Base-by-base conservation (phyloP, 352 stramenopile genomes). In the Globisporangium paddicum region DNA sequence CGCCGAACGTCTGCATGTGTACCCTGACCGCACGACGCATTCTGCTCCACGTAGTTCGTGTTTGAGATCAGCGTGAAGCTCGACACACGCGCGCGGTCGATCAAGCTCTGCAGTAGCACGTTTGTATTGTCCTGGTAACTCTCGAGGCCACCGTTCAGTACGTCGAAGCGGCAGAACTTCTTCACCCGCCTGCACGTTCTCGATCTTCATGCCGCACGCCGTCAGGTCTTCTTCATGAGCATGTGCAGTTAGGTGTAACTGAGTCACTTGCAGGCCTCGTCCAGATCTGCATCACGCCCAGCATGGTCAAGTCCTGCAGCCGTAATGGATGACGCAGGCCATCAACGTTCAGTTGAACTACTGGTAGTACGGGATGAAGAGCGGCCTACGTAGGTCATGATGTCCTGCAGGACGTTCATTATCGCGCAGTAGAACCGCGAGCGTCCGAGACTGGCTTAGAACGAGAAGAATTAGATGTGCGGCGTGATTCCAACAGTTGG, bases 241-340 rank as follows among this genome's bases (percentile, higher is more conserved):
- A 99, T 95, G 68, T 98, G 98, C n/a, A 99, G 64, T 72, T 99
- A 99, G 9, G 98, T 99, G 71, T 98, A 98, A 46, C 86, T 95
- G 32, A 99, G 82, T 97, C 97, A 99, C 41, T 90, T 85, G 14
- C 96, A 95, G 3, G 95, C 97, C 69, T 99, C 96, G 4, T 95
- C 72, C 5, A 99, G 67, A 99, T 99, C 77, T 99, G 98, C 73
- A 99, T 97, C n/a, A 99, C 97, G 70, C 99, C 98, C 11, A 99
- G 80, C 79, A 99, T 99, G 58, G 86, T 98, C 30, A 99, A 66
- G 64, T 99, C n/a, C n/a, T n/a, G n/a, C n/a, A n/a, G n/a, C n/a
- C n/a, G n/a, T n/a, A n/a, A n/a, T n/a, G n/a, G n/a, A n/a, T n/a
- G n/a, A n/a, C n/a, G n/a, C n/a, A n/a, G n/a, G n/a, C n/a, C n/a